Evolutionary conservation across 2,329 filamentous ascomycete species (phyloP).

Genomic region (Penicillium sp.): DNA sequence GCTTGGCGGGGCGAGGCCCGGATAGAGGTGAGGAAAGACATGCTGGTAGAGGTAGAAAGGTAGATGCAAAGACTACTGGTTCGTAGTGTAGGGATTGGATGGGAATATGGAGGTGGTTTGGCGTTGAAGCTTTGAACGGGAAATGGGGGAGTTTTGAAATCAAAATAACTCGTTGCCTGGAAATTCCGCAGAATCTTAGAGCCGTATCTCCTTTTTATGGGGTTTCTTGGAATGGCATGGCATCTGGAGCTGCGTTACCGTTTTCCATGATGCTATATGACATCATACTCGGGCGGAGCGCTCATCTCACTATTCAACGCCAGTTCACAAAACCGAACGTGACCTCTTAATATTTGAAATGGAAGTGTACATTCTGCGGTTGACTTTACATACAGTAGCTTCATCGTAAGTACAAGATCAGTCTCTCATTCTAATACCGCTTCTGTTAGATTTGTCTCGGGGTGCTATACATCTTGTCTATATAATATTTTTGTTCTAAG

Average conservation of each 20-base stretch:
- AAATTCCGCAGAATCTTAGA: background rate
- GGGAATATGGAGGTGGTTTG: background rate
- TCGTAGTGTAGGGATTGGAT: background rate
- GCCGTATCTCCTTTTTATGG: background rate
- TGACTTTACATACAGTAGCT: background rate
- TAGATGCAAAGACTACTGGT: background rate
- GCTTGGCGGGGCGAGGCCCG: slow-evolving; percentile 21
- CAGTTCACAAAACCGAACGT: background rate
- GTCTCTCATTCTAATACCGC: background rate
- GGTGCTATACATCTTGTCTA: no score
- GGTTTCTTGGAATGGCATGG: background rate
- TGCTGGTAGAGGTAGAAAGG: slow-evolving; percentile 14
- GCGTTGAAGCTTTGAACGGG: background rate
- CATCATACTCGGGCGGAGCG: background rate
- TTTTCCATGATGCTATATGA: background rate
- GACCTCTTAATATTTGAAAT: background rate
- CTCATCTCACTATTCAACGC: background rate
- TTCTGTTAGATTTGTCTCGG: no score
- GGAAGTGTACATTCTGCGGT: background rate
- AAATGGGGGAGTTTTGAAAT: background rate
- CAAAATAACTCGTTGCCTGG: background rate
- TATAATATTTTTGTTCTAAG: no score
- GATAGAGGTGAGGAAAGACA: slow-evolving; percentile 34
- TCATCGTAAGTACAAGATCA: background rate
- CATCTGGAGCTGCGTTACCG: background rate